Percentiles rank a stretch among this genome's conserved stretches.
phyloP scores from a whole-genome alignment of 305 asterid species.

The Fraxinus greggii region DNA sequence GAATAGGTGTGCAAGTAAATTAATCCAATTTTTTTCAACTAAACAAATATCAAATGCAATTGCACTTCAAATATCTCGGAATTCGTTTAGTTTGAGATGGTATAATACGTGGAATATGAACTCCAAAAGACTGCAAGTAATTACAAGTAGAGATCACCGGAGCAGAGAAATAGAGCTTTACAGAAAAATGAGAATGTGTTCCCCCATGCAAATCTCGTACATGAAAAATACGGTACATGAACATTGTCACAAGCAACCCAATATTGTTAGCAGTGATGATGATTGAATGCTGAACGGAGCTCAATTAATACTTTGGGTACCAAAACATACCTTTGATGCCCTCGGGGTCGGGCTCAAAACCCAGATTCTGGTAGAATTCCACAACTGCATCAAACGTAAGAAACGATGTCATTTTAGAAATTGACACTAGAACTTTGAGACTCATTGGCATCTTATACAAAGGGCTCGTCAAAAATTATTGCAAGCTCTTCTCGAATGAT shows the following conservation, averaged over 20 bases:
- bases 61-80: neutral
- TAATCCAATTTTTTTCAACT: too few species aligned
- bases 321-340: conserved; percentile 99
- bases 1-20: too few species aligned
- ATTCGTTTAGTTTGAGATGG: neutral
- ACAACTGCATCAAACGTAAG: conserved; percentile 60
- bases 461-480: neutral
- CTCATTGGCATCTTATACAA: neutral
- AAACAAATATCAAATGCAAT: neutral
- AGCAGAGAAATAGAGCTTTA: neutral
- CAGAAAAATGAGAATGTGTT: neutral
- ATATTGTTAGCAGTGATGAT: neutral
- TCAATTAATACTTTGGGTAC: conserved; percentile 72
- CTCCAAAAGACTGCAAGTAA: neutral
- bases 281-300: conserved; percentile 2
- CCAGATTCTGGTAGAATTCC: conserved; percentile 82
- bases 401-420: conserved; percentile 9
- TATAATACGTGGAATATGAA: neutral
- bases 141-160: neutral
- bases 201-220: neutral
- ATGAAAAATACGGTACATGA: neutral
- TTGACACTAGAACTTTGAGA: neutral
- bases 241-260: neutral
- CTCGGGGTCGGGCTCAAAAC: conserved; percentile 92
- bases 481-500: neutral